Percentiles rank a stretch among this genome's conserved stretches.
phyloP scores from a whole-genome alignment of 1,139 yeast genomes.

The Tardiomyces blankii region DNA sequence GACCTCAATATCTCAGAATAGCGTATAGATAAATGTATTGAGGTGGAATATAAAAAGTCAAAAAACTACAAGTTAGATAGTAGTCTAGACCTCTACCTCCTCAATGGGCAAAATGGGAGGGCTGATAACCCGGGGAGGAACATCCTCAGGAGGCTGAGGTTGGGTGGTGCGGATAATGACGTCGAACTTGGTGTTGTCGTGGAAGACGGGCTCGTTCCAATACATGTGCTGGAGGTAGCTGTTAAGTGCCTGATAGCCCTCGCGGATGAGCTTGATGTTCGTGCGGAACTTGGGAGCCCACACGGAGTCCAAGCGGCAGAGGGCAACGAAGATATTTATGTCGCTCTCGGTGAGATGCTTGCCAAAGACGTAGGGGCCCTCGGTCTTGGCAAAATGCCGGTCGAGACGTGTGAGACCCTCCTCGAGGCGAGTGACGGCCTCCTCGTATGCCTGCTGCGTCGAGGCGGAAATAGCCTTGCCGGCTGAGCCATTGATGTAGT shows the following conservation, averaged over 20 bases:
- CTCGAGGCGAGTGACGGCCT: slow-evolving; percentile 53
- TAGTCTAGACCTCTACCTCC: too few relatives aligned
- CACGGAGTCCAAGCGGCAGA: slow-evolving; percentile 77
- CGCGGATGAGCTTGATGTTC: neutral
- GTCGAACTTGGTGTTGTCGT: neutral
- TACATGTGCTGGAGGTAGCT: neutral
- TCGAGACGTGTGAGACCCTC: slow-evolving; percentile 66
- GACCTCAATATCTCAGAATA: too few relatives aligned
- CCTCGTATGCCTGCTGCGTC: slow-evolving; percentile 67
- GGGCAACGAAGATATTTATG: slow-evolving; percentile 67
- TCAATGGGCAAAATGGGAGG: too few relatives aligned
- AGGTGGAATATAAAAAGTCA: too few relatives aligned
- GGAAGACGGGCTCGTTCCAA: neutral
- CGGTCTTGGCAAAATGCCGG: slow-evolving; percentile 37
- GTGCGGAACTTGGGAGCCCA: slow-evolving; percentile 70
- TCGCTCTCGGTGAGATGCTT: slow-evolving; percentile 78
- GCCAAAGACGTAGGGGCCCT: slow-evolving; percentile 48
- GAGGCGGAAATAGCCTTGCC: slow-evolving; percentile 85
- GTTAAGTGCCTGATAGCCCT: neutral
- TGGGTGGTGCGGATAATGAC: slow-evolving; percentile 1
- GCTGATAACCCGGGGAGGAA: too few relatives aligned
- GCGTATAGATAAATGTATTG: too few relatives aligned
- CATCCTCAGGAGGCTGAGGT: too few relatives aligned
- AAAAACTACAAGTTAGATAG: too few relatives aligned
- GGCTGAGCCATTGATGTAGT: slow-evolving; percentile 73